These are phyloP conservation scores for Deuterostichococcus epilithicus DNA, from an alignment of 139 green algal species.

Conservation along the genomic window DNA sequence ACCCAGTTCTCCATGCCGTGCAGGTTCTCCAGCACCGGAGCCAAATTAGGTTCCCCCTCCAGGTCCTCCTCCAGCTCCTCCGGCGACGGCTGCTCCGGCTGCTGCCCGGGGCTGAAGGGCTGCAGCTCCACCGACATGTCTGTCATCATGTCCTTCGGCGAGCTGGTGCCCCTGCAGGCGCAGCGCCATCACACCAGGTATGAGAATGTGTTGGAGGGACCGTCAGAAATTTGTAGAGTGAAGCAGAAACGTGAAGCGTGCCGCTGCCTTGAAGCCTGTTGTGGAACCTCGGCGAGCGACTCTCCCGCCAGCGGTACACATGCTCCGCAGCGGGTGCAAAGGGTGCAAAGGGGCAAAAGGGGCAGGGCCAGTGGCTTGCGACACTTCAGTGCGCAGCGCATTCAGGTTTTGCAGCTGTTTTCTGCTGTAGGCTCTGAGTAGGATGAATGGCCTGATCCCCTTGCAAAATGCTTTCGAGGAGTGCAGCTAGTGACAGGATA, in stretches of 20 bases:
- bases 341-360: not conserved
- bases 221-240: too few relatives aligned
- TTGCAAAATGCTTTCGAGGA: too few relatives aligned
- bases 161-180: not conserved
- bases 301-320: too few relatives aligned
- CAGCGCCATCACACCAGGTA: not conserved
- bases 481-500: too few relatives aligned
- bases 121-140: slow-evolving; percentile 11
- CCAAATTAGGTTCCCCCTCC: not conserved
- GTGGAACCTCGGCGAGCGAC: too few relatives aligned
- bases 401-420: not conserved
- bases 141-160: slow-evolving; percentile 11
- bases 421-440: not conserved
- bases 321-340: too few relatives aligned
- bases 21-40: not conserved
- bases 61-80: slow-evolving; percentile 11
- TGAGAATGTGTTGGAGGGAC: too few relatives aligned
- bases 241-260: too few relatives aligned
- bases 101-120: slow-evolving; percentile 4
- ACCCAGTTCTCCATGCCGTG: not conserved
- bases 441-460: too few relatives aligned
- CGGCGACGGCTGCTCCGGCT: not conserved
- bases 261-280: too few relatives aligned
- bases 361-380: not conserved
- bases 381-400: not conserved